Conservation (phyloP, 2,329 filamentous ascomycete genomes). For the Colletotrichum simmondsii region DNA sequence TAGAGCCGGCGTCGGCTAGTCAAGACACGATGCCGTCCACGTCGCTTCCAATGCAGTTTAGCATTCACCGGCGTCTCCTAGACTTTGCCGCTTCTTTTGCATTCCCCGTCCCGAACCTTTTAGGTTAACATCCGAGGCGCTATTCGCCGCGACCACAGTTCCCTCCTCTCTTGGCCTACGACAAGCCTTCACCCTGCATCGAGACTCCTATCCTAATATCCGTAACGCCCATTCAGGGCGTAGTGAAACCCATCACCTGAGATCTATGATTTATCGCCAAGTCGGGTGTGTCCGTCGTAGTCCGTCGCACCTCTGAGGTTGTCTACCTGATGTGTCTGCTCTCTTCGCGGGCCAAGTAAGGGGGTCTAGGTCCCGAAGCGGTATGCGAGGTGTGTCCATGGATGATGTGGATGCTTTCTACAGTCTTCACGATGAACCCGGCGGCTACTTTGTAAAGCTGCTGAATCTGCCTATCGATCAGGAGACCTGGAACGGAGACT, state of each 20-base stretch:
- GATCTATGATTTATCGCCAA: background rate
- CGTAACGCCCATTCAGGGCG: background rate
- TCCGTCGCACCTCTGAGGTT: background rate
- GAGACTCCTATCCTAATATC: background rate
- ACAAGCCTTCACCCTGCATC: slow-evolving; percentile 24
- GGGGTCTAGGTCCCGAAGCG: too few species aligned
- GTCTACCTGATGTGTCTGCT: background rate
- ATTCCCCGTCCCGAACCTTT: background rate
- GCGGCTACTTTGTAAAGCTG: background rate
- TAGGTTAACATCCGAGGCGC: background rate
- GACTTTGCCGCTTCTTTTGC: background rate
- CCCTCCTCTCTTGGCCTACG: slow-evolving; percentile 6
- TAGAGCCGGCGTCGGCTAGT: background rate
- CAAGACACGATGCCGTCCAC: background rate
- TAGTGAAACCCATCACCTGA: background rate
- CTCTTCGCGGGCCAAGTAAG: background rate
- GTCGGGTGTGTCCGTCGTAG: background rate
- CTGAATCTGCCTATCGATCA: background rate
- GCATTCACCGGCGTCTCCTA: background rate
- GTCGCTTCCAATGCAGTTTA: background rate
- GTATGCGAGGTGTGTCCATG: background rate
- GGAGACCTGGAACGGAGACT: background rate
- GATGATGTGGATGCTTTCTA: background rate
- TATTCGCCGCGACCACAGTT: background rate
- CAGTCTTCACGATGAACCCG: background rate